Evolutionary conservation across 176 grass and related monocot species (phyloP), one percentile per base, ranked within the genome.

Genomic region (Lolium multiflorum): DNA sequence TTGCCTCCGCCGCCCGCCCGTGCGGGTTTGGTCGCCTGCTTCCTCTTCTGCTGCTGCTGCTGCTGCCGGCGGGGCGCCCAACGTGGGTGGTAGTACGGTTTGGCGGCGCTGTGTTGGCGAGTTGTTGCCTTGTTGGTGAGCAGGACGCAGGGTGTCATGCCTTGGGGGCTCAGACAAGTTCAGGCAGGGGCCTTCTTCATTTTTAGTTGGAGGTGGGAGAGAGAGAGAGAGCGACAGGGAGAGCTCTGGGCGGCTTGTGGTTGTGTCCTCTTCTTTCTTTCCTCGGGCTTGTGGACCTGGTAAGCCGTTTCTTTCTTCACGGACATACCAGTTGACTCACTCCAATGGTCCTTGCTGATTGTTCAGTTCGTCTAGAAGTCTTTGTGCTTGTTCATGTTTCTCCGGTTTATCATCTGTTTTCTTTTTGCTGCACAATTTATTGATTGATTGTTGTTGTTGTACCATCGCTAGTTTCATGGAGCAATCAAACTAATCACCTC

Each of bases 51-150:
- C 31, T 35, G 31, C 31, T 35, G 31, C 31, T 35, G 31, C 31
- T 3, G 46, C 14, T 21, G 44, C 25, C 12, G 46, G 85, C 58
- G 81, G 76, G 85, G 41, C 13, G 79, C 59, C 39, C 59, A 62
- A 81, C 20, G 76, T 20, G 80, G 2, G 44, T 5, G 4, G 38
- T 41, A 18, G 17, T 69, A 52, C 47, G 47, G 72, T 11, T 52
- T 76, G 72, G 72, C 72, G 16, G 72, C 72, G 8, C 4, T 76
- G 25, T 35, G 82, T 80, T 88, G 85, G 44, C 76, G 70, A 66
- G 41, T 60, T 77, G 69, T 47, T 79, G 74, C 35, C 81, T 69
- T 81, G 69, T 64, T 79, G 74, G 55, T 86, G 41, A 82, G 57
- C 28, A 15, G 17, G 9, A 11, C 4, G 4, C 3, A 26, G 22